Evolutionary conservation across 108 stramenopile species (phyloP).

Genomic region (Schizochytrium sp.): DNA sequence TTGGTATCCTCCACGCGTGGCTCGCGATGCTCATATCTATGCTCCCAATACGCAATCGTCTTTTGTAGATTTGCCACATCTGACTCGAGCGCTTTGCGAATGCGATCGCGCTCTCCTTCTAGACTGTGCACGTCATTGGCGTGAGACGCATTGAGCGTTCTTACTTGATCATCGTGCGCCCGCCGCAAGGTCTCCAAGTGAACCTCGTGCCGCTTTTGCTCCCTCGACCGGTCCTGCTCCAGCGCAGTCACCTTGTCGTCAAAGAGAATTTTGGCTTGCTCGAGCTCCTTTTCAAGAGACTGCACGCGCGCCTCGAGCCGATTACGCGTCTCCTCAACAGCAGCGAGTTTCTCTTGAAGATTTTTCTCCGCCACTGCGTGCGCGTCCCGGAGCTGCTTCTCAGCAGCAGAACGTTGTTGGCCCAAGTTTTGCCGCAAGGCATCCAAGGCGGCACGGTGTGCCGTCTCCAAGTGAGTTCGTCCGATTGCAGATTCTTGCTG

Average conservation of each 20-base stretch:
- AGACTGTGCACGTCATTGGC: background rate
- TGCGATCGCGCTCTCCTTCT: background rate
- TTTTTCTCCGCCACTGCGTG: background rate
- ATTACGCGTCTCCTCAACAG: background rate
- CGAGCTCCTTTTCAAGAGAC: background rate
- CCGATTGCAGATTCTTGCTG: background rate
- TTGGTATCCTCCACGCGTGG: constrained; percentile 1
- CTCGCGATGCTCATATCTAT: background rate
- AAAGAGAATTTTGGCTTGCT: background rate
- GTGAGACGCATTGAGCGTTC: background rate
- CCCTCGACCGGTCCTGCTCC: background rate
- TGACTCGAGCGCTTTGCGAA: background rate
- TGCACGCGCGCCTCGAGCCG: background rate
- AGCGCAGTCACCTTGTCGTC: background rate
- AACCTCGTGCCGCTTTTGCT: background rate
- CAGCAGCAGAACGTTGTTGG: background rate
- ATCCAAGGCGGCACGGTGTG: background rate
- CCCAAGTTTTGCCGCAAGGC: background rate
- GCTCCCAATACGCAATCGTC: background rate
- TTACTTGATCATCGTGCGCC: background rate
- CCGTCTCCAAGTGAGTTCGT: background rate
- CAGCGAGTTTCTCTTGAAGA: background rate
- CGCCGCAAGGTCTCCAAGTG: background rate
- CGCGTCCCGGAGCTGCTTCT: background rate
- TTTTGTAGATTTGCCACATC: background rate